Percentiles rank a stretch among this genome's conserved stretches.
phyloP scores from a whole-genome alignment of 192 early-diverging fungal species.

The Rhizoclosmatium sp. region DNA sequence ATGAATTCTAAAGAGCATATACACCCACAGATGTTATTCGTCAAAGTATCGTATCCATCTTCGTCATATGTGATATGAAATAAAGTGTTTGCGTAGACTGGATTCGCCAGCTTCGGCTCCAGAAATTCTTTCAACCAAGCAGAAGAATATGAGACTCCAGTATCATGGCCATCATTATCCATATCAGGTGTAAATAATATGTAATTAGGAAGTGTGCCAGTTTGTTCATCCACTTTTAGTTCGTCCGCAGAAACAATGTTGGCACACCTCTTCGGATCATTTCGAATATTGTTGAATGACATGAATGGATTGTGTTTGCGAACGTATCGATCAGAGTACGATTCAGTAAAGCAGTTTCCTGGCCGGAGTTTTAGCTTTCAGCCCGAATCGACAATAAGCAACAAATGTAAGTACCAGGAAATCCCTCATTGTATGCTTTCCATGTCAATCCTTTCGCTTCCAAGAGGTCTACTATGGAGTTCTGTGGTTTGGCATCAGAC shows the following conservation, averaged over 20 bases:
- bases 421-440: conserved; percentile 35
- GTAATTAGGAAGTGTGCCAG: conserved; percentile 54
- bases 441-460: conserved; percentile 40
- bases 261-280: conserved; percentile 55
- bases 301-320: conserved; percentile 56
- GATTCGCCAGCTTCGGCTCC: conserved; percentile 51
- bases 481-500: background rate
- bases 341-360: background rate
- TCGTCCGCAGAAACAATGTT: conserved; percentile 64
- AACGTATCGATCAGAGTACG: conserved; percentile 7
- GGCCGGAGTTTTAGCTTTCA: conserved; percentile 28
- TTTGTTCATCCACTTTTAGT: conserved; percentile 57
- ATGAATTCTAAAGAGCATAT: background rate
- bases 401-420: conserved; percentile 35
- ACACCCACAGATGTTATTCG: conserved; percentile 12
- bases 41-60: background rate
- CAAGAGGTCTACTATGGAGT: conserved; percentile 36
- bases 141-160: conserved; percentile 55
- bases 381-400: too few species aligned
- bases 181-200: conserved; percentile 67
- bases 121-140: conserved; percentile 64
- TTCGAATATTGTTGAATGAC: conserved; percentile 43
- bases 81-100: conserved; percentile 46
- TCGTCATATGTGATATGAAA: conserved; percentile 40
- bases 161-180: conserved; percentile 57